A percentile compares a stretch with the other conserved stretches of the same genome.
These are phyloP conservation scores for Eutrema japonicum DNA, from an alignment of 345 rosid species.

Conservation along the genomic window DNA sequence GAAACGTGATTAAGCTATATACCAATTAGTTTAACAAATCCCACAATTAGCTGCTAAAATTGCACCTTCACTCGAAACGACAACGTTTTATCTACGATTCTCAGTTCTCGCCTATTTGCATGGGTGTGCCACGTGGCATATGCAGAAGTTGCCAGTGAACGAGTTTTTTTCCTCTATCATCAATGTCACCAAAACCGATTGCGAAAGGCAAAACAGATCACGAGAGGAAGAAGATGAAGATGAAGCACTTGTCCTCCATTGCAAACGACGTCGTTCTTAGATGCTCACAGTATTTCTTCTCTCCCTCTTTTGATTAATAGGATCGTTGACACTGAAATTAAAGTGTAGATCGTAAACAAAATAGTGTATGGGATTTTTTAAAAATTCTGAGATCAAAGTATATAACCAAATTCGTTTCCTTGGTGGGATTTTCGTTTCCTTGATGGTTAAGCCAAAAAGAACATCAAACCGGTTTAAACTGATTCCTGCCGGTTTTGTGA, in stretches of 20 bases:
- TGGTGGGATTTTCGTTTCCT: not conserved
- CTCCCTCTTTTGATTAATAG: not conserved
- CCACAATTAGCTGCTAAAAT: too few relatives aligned
- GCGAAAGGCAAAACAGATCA: constrained; percentile 7
- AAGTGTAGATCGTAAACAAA: not conserved
- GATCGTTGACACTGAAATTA: not conserved
- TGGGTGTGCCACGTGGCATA: constrained; percentile 36
- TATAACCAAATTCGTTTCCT: too few relatives aligned
- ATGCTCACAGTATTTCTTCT: constrained; percentile 62
- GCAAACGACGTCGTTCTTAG: constrained; percentile 65
- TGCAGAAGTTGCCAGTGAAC: constrained; percentile 36
- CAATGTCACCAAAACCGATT: constrained; percentile 28
- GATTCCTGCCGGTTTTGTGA: not conserved
- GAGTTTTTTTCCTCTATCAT: constrained; percentile 18
- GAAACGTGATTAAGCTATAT: too few relatives aligned
- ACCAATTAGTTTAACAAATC: too few relatives aligned
- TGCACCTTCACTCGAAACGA: not conserved
- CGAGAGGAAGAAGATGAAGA: constrained; percentile 38
- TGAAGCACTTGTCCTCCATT: constrained; percentile 82
- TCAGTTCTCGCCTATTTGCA: constrained; percentile 38
- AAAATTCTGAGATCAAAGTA: too few relatives aligned
- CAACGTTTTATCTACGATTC: not conserved
- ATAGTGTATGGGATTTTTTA: not conserved
- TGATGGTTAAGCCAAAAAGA: constrained; percentile 10
- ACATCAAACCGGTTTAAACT: not conserved